Percentiles rank a stretch among this genome's conserved stretches.
phyloP scores from a whole-genome alignment of 129 eudicot species.

The Artemisia tridentata region DNA sequence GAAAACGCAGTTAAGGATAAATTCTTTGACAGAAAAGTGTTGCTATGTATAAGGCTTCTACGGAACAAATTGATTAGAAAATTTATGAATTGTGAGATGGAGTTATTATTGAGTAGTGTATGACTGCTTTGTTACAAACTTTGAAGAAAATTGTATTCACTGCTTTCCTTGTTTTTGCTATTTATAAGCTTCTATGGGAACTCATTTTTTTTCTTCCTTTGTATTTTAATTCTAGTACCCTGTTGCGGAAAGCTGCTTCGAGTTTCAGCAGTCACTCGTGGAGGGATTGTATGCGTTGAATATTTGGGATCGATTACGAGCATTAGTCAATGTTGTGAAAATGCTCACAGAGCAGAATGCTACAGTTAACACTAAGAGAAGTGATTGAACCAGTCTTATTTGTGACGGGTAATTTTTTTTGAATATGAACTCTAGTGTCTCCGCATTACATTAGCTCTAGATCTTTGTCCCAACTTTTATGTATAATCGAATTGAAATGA shows the following conservation, averaged over 20 bases:
- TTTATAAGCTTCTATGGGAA: slow-evolving; percentile 1
- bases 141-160: neutral
- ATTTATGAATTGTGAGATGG: neutral
- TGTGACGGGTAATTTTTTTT: neutral
- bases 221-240: slow-evolving; percentile 60
- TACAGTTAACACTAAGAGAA: slow-evolving; percentile 39
- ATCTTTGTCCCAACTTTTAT: too few species aligned
- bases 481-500: slow-evolving; percentile 20
- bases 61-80: too few species aligned
- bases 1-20: too few species aligned
- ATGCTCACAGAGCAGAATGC: slow-evolving; percentile 61
- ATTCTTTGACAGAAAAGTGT: too few species aligned
- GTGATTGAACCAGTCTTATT: slow-evolving; percentile 38
- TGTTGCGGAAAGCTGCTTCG: slow-evolving; percentile 76
- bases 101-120: neutral
- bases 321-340: slow-evolving; percentile 74
- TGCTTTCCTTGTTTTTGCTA: neutral
- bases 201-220: neutral
- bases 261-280: slow-evolving; percentile 81
- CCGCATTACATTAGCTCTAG: slow-evolving; percentile 4
- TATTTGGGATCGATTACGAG: slow-evolving; percentile 85
- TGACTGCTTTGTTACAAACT: neutral
- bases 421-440: slow-evolving; percentile 25
- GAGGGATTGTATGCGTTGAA: slow-evolving; percentile 79
- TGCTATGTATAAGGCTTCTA: too few species aligned